Base-by-base conservation (phyloP, 176 grass and related monocot species). In the Secale cereale region DNA sequence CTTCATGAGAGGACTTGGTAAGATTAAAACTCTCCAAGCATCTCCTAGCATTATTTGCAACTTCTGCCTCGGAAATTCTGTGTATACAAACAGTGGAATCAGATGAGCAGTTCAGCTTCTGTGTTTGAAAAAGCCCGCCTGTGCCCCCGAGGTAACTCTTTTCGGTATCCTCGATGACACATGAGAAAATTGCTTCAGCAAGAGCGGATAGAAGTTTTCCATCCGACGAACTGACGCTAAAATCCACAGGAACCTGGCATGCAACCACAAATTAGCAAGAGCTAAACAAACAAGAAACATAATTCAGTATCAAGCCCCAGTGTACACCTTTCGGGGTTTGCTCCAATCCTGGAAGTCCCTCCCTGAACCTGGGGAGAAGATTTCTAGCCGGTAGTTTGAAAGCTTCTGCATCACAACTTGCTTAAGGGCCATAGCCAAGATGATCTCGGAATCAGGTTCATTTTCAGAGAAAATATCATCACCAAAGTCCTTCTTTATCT, bases 181-280 rank as follows among this genome's bases (percentile, higher is more conserved):
- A 92, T 56, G 86, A 83, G 87, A 90, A 95, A 83, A 98, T 78
- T 62, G 89, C 90, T 88, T 98, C 93, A 22, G 95, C 89, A 22
- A 98, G 93, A 73, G 78, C 50, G 65, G 91, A 90, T 31, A 95
- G 78, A 68, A 98, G 46, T 45, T 86, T 92, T 71, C 29, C 85
- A 89, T 98, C 89, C 75, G 93, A 93, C 46, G 95, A 95, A 45
- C 62, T 92, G 33, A 93, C 70, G 63, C 61, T 85, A 32, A 89
- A 90, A 80, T 93, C 54, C 12, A 57, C 22, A 70, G 79, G 36
- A 7, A 46, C 80, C 95, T 98, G 85, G 19, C 20, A 77, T 30
- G 23, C 66, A 82, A 37, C 6, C 81, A 81, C 41, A 59, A 84
- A 65, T 85, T 45, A 84, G 69, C 29, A 84, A 74, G 57, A 83